A percentile compares a stretch with the other conserved stretches of the same genome.
These are phyloP conservation scores for Buddleja alternifolia DNA, from an alignment of 257 asterid genomes.

Conservation along the genomic window DNA sequence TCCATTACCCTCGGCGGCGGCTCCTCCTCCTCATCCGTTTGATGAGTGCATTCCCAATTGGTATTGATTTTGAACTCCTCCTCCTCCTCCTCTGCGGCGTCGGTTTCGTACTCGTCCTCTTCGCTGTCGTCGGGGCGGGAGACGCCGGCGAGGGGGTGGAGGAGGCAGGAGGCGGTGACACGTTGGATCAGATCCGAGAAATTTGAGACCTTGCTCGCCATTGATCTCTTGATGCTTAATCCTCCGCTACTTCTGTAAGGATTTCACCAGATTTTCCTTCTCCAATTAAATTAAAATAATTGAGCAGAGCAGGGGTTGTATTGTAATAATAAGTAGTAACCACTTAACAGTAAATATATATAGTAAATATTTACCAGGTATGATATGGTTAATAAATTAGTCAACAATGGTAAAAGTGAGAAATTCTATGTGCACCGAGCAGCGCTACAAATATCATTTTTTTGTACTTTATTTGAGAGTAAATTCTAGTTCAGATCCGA, in stretches of 20 bases:
- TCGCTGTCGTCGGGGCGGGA: constrained; percentile 36
- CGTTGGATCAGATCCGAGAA: constrained; percentile 98
- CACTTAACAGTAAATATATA: too few species aligned
- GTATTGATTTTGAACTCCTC: constrained; percentile 26
- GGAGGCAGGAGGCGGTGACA: constrained; percentile 91
- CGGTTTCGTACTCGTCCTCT: constrained; percentile 24
- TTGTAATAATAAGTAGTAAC: too few species aligned
- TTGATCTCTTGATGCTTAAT: constrained; percentile 47
- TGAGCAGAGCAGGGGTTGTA: too few species aligned
- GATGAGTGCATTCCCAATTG: constrained; percentile 24
- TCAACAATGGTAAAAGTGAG: too few species aligned
- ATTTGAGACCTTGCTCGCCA: constrained; percentile 77
- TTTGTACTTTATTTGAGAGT: too few species aligned
- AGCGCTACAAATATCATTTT: too few species aligned
- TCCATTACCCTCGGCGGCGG: constrained; percentile 50
- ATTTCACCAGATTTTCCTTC: constrained; percentile 7
- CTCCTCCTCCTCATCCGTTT: neutral
- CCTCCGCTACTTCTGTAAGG: constrained; percentile 31
- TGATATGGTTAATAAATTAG: too few species aligned
- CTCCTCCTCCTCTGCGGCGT: constrained; percentile 35
- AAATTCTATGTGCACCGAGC: too few species aligned
- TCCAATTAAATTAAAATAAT: constrained; percentile 1
- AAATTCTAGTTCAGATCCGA: too few species aligned
- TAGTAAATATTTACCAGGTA: too few species aligned
- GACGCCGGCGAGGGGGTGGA: constrained; percentile 67